phyloP scores from a whole-genome alignment of 2,329 filamentous ascomycete species.

The Aspergillus viridinutans region DNA sequence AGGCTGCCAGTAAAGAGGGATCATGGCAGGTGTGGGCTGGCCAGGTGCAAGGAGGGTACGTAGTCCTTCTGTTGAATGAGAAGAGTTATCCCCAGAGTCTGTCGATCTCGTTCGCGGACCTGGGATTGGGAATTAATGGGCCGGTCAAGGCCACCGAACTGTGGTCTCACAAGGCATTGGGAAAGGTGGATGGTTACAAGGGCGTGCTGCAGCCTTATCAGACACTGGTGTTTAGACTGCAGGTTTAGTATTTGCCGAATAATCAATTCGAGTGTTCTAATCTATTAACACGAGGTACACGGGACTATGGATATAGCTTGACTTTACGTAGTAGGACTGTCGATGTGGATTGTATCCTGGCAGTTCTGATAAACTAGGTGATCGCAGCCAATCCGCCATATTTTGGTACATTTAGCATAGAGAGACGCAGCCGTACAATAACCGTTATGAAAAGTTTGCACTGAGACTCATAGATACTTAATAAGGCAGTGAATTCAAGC shows the following conservation, averaged over 20 bases:
- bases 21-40: slow-evolving; percentile 2
- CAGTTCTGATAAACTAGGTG: no score
- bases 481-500: no score
- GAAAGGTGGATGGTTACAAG: neutral
- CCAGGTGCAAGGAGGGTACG: neutral
- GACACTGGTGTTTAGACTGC: neutral
- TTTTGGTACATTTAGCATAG: no score
- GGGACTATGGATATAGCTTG: no score
- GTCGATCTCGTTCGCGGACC: neutral
- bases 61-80: slow-evolving; percentile 3
- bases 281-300: no score
- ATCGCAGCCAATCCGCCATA: no score
- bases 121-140: neutral
- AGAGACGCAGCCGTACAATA: no score
- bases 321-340: no score
- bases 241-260: neutral
- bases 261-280: no score
- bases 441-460: no score
- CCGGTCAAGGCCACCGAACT: neutral
- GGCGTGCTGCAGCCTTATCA: slow-evolving; percentile 1
- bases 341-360: no score
- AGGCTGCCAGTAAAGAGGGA: neutral
- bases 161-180: neutral
- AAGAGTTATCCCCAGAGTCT: neutral
- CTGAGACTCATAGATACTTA: no score